phyloP scores from a whole-genome alignment of 768 basidiomycete species.

The Cyathus striatus region DNA sequence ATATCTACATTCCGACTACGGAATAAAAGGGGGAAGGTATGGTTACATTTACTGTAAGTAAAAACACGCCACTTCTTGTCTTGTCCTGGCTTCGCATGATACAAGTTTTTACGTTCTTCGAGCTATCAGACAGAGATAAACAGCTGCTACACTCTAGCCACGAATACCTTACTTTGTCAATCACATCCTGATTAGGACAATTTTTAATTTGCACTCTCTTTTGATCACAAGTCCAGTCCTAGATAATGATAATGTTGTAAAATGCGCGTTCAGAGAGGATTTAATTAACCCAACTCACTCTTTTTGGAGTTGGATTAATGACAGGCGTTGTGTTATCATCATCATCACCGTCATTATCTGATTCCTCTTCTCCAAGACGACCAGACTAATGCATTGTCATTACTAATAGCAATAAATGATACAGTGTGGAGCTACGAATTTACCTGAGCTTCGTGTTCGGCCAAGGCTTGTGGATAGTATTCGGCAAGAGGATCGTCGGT shows the following conservation, averaged over 20 bases:
- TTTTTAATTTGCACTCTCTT: constrained; percentile 25
- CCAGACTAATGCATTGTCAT: constrained; percentile 24
- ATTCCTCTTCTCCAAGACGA: constrained; percentile 31
- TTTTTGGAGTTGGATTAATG: too few relatives aligned
- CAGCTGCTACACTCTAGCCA: not conserved
- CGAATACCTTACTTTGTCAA: constrained; percentile 54
- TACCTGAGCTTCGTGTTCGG: constrained; percentile 39
- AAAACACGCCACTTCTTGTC: constrained; percentile 68
- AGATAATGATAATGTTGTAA: too few relatives aligned
- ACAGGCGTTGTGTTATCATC: too few relatives aligned
- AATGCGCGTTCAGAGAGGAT: too few relatives aligned
- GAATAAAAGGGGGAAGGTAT: too few relatives aligned
- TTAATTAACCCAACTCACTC: too few relatives aligned
- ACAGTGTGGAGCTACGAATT: too few relatives aligned
- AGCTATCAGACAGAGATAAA: constrained; percentile 35
- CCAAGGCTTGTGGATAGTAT: constrained; percentile 57
- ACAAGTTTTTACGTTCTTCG: constrained; percentile 58
- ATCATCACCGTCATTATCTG: constrained; percentile 16
- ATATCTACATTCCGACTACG: too few relatives aligned
- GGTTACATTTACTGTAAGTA: constrained; percentile 62
- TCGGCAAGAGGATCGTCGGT: constrained; percentile 60
- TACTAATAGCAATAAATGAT: too few relatives aligned
- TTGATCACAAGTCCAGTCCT: constrained; percentile 69
- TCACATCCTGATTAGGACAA: constrained; percentile 66
- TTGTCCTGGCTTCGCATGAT: constrained; percentile 51